Conservation (phyloP, 2,329 filamentous ascomycete species). For the Nigrograna mackinnonii region DNA sequence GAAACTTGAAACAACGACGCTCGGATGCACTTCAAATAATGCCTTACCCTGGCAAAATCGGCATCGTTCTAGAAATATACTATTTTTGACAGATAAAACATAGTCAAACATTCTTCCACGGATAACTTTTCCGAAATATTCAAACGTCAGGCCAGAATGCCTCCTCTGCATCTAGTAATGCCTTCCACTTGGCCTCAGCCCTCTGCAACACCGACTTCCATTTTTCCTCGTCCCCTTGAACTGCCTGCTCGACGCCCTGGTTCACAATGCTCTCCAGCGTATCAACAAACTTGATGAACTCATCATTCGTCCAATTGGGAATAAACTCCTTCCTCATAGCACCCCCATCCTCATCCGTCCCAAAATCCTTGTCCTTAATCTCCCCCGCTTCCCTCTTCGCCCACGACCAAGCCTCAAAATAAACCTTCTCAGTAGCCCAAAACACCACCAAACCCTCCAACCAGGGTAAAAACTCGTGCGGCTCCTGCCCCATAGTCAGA, state of each 20-base stretch:
- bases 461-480: conserved; percentile 24
- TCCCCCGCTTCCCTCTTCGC: conserved; percentile 25
- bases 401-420: conserved; percentile 39
- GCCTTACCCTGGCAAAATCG: too few relatives aligned
- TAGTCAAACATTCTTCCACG: too few relatives aligned
- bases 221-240: conserved; percentile 18
- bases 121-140: too few relatives aligned
- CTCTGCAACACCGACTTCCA: conserved; percentile 24
- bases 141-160: conserved; percentile 33
- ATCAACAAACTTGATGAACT: conserved; percentile 64
- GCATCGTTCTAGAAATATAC: too few relatives aligned
- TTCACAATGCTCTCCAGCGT: conserved; percentile 60
- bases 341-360: conserved; percentile 65
- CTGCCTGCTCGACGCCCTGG: conserved; percentile 33
- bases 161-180: conserved; percentile 35
- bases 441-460: conserved; percentile 35
- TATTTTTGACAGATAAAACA: too few relatives aligned
- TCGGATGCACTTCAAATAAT: too few relatives aligned
- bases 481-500: conserved; percentile 9
- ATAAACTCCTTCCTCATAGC: conserved; percentile 68
- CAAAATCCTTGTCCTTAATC: conserved; percentile 1
- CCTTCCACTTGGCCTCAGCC: conserved; percentile 25
- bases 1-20: too few relatives aligned
- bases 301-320: conserved; percentile 67
- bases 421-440: conserved; percentile 39